phyloP scores from a whole-genome alignment of 139 green algal species.

The Pleodorina starrii region DNA sequence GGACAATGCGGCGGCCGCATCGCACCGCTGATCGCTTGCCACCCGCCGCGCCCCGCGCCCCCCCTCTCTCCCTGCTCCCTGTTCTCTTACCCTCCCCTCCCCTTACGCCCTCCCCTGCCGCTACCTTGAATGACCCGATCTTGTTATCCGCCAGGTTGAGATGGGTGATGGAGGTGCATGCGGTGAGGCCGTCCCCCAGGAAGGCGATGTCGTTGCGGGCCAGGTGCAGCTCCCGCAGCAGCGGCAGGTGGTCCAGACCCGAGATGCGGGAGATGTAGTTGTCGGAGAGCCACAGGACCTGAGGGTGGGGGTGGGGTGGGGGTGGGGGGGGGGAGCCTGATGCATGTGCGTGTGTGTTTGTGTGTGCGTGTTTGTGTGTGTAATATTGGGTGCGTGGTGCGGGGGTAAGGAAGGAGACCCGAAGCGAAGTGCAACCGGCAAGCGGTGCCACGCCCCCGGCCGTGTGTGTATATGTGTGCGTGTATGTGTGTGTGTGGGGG shows the following conservation, averaged over 20 bases:
- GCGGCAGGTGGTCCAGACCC: slow-evolving; percentile 65
- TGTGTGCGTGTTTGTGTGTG: too few species aligned
- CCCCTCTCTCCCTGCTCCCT: not conserved
- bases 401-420: too few species aligned
- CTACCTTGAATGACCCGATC: slow-evolving; percentile 80
- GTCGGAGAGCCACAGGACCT: slow-evolving; percentile 83
- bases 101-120: not conserved
- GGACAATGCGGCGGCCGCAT: too few species aligned
- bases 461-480: too few species aligned
- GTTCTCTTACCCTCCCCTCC: not conserved
- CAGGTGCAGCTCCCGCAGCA: slow-evolving; percentile 79
- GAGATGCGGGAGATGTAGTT: slow-evolving; percentile 79
- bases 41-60: too few species aligned
- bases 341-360: too few species aligned
- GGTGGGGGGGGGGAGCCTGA: not conserved
- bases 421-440: too few species aligned
- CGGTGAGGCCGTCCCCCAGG: slow-evolving; percentile 60
- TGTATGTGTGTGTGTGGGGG: too few species aligned
- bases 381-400: too few species aligned
- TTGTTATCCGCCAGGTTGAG: slow-evolving; percentile 84
- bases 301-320: not conserved
- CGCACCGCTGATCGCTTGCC: too few species aligned
- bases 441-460: too few species aligned
- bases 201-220: slow-evolving; percentile 77
- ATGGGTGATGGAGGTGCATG: slow-evolving; percentile 60